phyloP scores from a whole-genome alignment of 202 grass and related monocot genomes.

The Elaeis oleifera region DNA sequence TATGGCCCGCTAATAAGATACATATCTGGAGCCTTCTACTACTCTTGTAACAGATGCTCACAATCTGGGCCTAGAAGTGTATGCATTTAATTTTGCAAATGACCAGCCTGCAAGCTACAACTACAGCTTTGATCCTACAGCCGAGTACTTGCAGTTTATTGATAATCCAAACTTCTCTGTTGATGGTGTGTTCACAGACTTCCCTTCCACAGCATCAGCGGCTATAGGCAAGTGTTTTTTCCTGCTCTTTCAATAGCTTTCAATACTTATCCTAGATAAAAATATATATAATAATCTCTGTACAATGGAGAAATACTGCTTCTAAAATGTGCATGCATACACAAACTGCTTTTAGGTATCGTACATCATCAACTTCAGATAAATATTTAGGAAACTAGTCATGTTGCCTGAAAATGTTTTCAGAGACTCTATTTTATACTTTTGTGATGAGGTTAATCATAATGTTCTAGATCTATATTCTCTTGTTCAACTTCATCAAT shows the following conservation, averaged over 20 bases:
- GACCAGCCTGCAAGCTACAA: constrained; percentile 66
- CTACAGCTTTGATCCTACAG: constrained; percentile 70
- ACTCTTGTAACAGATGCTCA: constrained; percentile 77
- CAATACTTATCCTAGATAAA: not conserved
- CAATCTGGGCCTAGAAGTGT: constrained; percentile 59
- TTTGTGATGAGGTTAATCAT: no score
- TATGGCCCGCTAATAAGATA: constrained; percentile 63
- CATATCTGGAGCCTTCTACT: constrained; percentile 49
- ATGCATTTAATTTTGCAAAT: constrained; percentile 63
- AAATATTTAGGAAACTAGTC: no score
- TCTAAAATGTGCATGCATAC: no score
- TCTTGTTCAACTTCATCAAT: no score
- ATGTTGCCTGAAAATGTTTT: no score
- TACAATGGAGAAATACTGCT: no score
- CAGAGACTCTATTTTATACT: no score
- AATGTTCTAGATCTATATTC: no score
- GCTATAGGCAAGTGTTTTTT: constrained; percentile 52
- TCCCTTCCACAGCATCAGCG: constrained; percentile 78
- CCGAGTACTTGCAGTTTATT: constrained; percentile 80
- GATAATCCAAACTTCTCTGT: constrained; percentile 65
- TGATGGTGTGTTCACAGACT: constrained; percentile 81
- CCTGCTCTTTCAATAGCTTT: not conserved
- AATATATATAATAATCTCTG: no score
- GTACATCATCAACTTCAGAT: no score
- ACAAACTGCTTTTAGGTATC: no score